phyloP scores from a whole-genome alignment of 768 basidiomycete genomes.

The Termitomyces sp. region DNA sequence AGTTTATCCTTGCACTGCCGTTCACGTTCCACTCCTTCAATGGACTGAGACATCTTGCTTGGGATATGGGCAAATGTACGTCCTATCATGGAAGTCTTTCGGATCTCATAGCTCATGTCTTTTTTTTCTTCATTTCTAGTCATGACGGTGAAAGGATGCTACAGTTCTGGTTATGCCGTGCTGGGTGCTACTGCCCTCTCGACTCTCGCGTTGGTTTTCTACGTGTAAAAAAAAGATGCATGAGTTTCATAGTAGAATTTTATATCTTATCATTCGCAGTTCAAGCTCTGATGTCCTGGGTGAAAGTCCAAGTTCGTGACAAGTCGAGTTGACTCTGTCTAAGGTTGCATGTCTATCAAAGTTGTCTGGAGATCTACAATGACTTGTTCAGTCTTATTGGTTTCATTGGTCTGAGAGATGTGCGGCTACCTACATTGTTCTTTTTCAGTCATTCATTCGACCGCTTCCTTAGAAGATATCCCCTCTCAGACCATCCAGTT shows the following conservation, averaged over 20 bases:
- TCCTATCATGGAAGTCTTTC: neutral
- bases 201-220: conserved; percentile 62
- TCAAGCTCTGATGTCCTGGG: neutral
- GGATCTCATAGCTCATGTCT: neutral
- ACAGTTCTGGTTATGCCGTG: conserved; percentile 78
- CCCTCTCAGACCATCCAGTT: neutral
- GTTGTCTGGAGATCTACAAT: neutral
- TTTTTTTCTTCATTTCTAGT: conserved; percentile 42
- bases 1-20: conserved; percentile 75
- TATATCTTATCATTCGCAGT: neutral
- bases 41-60: conserved; percentile 83
- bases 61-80: conserved; percentile 85
- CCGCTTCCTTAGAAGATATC: neutral
- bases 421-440: neutral
- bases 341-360: neutral
- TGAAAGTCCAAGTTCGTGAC: neutral
- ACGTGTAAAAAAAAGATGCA: conserved; percentile 22
- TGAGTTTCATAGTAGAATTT: neutral
- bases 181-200: conserved; percentile 72
- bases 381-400: neutral
- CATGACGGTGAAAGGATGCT: conserved; percentile 73
- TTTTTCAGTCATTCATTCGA: neutral
- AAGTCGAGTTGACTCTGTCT: neutral
- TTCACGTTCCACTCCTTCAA: conserved; percentile 91
- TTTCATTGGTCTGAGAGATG: neutral